Base-by-base conservation (phyloP, 257 asterid genomes). In the Linaria vulgaris region DNA sequence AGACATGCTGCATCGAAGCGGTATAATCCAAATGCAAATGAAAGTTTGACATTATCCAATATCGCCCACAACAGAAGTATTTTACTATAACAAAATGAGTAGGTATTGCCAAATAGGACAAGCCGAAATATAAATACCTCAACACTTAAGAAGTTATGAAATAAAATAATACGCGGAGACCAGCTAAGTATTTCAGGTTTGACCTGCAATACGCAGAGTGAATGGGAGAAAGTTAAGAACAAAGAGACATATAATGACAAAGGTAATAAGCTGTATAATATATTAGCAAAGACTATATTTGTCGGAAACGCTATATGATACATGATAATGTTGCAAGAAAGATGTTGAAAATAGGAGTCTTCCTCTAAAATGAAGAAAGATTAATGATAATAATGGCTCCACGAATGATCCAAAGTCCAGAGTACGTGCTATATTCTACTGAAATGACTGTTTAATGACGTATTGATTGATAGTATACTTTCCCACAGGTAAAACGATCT, bases 161-260 rank as follows among this genome's bases (percentile, higher is more conserved):
- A 82, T 54, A 84, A 62, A 30, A 86, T 61, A 56, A 89, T 76
- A 41, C 96, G 78, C 1, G 96, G 96, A 43, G 85, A 66, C 96
- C 95, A 89, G 85, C 82, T 84, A 61, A 89, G 41, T 69, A 89
- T 69, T 81, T 86, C 96, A 69, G 96, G 95, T 71, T 76, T 86
- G 48, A 89, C 88, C 96, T 89, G 76, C 69, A 76, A 24, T 70
- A 59, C 59, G 59, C 34, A 27, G 37, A 56, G 60, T 56, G 34
- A 62, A 66, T 30, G 24, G n/a, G 45, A 63, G 34, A 60, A 63
- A 46, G 56, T 34, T 38, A 61, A 68, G 47, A 61, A 52, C 44
- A 63, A 19, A 71, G 17, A 14, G 16, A 13, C 31, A 25, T 43
- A 50, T 39, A 59, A 59, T 59, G 24, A 39, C 31, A 17, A 21